These are phyloP conservation scores for Exophiala oligosperma DNA, from an alignment of 2,329 filamentous ascomycete species.

Conservation along the genomic window DNA sequence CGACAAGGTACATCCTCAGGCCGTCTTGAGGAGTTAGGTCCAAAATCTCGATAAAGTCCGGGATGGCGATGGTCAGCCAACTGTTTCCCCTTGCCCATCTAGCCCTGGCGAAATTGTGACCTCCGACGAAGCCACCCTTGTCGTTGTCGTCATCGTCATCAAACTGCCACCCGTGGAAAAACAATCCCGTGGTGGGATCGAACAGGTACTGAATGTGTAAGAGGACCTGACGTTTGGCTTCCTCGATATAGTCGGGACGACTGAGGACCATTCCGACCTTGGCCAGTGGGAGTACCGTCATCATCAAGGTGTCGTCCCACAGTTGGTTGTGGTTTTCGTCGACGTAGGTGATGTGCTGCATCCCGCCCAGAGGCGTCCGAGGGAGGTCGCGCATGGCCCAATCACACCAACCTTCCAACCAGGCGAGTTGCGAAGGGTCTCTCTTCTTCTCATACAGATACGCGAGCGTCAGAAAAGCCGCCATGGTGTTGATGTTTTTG, in stretches of 20 bases:
- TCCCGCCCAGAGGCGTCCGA: conserved; percentile 68
- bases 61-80: conserved; percentile 82
- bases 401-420: conserved; percentile 79
- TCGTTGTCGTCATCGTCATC: conserved; percentile 54
- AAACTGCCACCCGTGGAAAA: conserved; percentile 83
- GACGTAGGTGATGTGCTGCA: conserved; percentile 75
- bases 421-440: conserved; percentile 69
- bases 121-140: conserved; percentile 31
- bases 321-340: conserved; percentile 71
- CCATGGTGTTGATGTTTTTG: conserved; percentile 83
- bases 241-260: conserved; percentile 71
- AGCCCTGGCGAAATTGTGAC: conserved; percentile 58
- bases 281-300: conserved; percentile 77
- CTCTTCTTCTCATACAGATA: conserved; percentile 74
- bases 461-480: conserved; percentile 72
- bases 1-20: conserved; percentile 51
- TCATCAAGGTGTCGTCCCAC: conserved; percentile 87
- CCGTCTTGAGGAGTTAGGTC: conserved; percentile 56
- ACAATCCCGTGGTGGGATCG: conserved; percentile 69
- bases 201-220: conserved; percentile 78
- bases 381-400: conserved; percentile 78
- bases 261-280: conserved; percentile 74
- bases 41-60: conserved; percentile 75
- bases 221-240: conserved; percentile 76
- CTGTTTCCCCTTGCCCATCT: conserved; percentile 57